Base-by-base conservation (phyloP, 306 rosid species). In the Malus orientalis region DNA sequence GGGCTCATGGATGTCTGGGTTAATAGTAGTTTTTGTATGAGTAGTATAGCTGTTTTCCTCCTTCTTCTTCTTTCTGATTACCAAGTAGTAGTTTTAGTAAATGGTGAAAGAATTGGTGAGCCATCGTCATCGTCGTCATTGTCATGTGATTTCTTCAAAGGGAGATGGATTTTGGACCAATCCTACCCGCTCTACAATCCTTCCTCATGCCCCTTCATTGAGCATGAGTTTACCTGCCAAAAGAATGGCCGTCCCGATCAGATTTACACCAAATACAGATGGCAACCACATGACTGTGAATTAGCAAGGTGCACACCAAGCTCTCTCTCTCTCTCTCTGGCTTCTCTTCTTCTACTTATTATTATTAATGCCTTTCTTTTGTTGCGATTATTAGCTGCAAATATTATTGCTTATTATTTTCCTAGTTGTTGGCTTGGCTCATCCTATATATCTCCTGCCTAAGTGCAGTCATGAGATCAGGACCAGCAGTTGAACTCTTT, bases 191-290 rank as follows among this genome's bases (percentile, higher is more conserved):
- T 84, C 1, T 95, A 95, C 74, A 36, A 70, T 6, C 76, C 91
- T 2, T 78, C 70, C 27, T 51, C 74, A 45, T 95, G 98, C 74
- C 92, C 91, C 2, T 95, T 95, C 82, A 80, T 95, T 11, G 86
- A 89, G 83, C 79, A 79, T 2, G 98, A 92, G 92, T 95, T 92
- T 81, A 80, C 84, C 76, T 95, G 98, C 80, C 67, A 78, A 65
- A 71, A 55, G 53, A 95, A 92, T 81, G 97, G 97, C 68, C 92
- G 98, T 4, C 91, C 92, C 0, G 98, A 95, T 68, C 86, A 53
- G 61, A 62, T 79, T 45, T 92, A 81, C 81, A 84, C 93, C 74
- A 85, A 83, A 63, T 95, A 81, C 79, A 81, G 91, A 74, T 95
- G 98, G 98, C 91, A 89, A 45, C 98, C 98, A 59, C 90, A 77